Conservation (phyloP, 768 basidiomycete genomes). For the Gymnopilus dilepis region DNA sequence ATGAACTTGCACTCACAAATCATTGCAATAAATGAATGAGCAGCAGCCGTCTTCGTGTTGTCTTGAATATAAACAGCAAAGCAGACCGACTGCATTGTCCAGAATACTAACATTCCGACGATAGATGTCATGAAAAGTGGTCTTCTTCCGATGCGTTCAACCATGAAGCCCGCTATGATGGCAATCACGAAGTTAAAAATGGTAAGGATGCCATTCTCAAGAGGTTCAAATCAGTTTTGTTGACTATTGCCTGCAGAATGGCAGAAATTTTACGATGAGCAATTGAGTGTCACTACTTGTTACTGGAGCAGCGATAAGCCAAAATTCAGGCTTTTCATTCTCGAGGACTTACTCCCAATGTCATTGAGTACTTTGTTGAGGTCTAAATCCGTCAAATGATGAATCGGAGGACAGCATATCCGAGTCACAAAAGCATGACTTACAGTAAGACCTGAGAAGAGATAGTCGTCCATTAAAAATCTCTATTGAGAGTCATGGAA, state of each 20-base stretch:
- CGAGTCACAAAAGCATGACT: background rate
- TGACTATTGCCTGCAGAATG: too few relatives aligned
- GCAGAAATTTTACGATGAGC: slow-evolving; percentile 41
- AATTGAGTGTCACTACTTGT: slow-evolving; percentile 49
- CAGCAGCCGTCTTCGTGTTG: slow-evolving; percentile 45
- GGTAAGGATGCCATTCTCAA: slow-evolving; percentile 57
- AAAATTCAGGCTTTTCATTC: background rate
- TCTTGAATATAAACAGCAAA: slow-evolving; percentile 43
- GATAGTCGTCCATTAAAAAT: slow-evolving; percentile 12
- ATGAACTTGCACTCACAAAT: slow-evolving; percentile 33
- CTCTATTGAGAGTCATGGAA: slow-evolving; percentile 12
- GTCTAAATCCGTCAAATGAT: slow-evolving; percentile 28
- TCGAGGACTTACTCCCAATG: slow-evolving; percentile 44
- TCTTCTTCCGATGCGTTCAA: slow-evolving; percentile 54
- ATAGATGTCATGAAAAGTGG: slow-evolving; percentile 54
- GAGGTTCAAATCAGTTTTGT: too few relatives aligned
- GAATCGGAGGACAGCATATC: background rate
- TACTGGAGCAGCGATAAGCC: slow-evolving; percentile 34
- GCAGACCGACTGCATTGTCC: slow-evolving; percentile 61
- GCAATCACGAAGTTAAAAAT: slow-evolving; percentile 62
- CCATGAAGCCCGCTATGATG: slow-evolving; percentile 49
- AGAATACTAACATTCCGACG: slow-evolving; percentile 58
- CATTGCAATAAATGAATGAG: slow-evolving; percentile 62
- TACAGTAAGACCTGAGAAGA: slow-evolving; percentile 50
- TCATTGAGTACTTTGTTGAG: slow-evolving; percentile 57